These are phyloP conservation scores for Fusarium haematococcum DNA, from an alignment of 2,329 filamentous ascomycete species.

Conservation along the genomic window DNA sequence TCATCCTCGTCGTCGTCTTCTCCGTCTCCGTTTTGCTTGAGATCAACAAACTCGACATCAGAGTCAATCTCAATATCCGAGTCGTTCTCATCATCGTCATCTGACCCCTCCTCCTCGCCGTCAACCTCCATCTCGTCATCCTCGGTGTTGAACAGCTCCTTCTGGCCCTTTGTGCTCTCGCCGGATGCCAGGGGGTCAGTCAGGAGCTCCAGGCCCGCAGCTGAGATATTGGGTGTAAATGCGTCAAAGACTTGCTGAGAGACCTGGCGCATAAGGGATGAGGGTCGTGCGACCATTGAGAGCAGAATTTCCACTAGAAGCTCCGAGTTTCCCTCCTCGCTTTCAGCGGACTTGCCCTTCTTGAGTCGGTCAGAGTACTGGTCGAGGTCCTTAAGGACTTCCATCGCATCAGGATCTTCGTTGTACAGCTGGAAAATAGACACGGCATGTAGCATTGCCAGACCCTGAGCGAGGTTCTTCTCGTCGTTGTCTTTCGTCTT, in stretches of 20 bases:
- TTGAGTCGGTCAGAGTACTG: slow-evolving; percentile 77
- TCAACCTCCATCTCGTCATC: slow-evolving; percentile 69
- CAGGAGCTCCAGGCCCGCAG: slow-evolving; percentile 75
- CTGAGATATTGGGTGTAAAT: slow-evolving; percentile 81
- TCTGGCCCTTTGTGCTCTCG: slow-evolving; percentile 85
- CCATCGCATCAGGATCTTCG: slow-evolving; percentile 86
- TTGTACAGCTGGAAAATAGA: slow-evolving; percentile 91
- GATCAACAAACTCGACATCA: slow-evolving; percentile 63
- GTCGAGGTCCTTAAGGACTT: slow-evolving; percentile 84
- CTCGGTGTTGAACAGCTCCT: slow-evolving; percentile 82
- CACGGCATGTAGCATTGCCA: slow-evolving; percentile 85
- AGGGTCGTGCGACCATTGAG: slow-evolving; percentile 89
- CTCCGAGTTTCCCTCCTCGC: slow-evolving; percentile 71
- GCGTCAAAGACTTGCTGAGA: slow-evolving; percentile 89
- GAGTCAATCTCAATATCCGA: slow-evolving; percentile 63
- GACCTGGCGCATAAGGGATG: slow-evolving; percentile 85
- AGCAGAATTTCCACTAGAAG: slow-evolving; percentile 88
- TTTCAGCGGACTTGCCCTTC: slow-evolving; percentile 56
- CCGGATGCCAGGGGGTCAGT: slow-evolving; percentile 79
- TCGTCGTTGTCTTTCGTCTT: slow-evolving; percentile 50
- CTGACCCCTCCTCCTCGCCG: slow-evolving; percentile 55
- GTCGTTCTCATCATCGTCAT: slow-evolving; percentile 55
- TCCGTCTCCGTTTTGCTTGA: slow-evolving; percentile 55
- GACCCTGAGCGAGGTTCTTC: slow-evolving; percentile 66
- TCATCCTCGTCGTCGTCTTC: slow-evolving; percentile 57